phyloP scores from a whole-genome alignment of 2,329 filamentous ascomycete genomes.

The Paramyrothecium sp. region DNA sequence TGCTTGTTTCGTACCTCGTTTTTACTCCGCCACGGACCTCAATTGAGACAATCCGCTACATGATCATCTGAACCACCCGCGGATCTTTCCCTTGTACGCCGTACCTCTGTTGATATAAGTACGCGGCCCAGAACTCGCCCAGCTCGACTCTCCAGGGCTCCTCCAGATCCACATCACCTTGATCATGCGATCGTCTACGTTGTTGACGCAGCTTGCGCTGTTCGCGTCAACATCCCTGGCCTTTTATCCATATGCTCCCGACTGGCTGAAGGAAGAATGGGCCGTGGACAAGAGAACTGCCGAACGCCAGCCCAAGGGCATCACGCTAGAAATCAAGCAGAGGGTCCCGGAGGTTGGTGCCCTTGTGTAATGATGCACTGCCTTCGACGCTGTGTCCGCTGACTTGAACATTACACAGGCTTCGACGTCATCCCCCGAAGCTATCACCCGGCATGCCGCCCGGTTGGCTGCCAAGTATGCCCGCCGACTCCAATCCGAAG shows the following conservation, averaged over 20 bases:
- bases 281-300: constrained; percentile 21
- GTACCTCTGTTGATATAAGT: neutral
- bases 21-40: neutral
- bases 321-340: constrained; percentile 42
- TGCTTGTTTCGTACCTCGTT: neutral
- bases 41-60: constrained; percentile 1
- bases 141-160: neutral
- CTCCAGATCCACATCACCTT: constrained; percentile 3
- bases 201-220: constrained; percentile 46
- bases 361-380: neutral
- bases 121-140: neutral
- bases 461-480: constrained; percentile 40
- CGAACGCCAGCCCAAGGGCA: constrained; percentile 12
- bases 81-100: neutral
- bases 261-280: constrained; percentile 26
- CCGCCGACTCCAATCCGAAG: constrained; percentile 11
- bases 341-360: constrained; percentile 29
- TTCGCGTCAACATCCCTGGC: constrained; percentile 44
- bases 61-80: neutral
- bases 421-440: constrained; percentile 27
- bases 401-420: constrained; percentile 20
- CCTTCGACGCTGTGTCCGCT: neutral
- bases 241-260: constrained; percentile 45
- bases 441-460: constrained; percentile 34
- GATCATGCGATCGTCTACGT: constrained; percentile 38